Evolutionary conservation across 495 filamentous ascomycete species (phyloP), one percentile per base, ranked within the genome.

Genomic region (Aspergillus conjunctus): DNA sequence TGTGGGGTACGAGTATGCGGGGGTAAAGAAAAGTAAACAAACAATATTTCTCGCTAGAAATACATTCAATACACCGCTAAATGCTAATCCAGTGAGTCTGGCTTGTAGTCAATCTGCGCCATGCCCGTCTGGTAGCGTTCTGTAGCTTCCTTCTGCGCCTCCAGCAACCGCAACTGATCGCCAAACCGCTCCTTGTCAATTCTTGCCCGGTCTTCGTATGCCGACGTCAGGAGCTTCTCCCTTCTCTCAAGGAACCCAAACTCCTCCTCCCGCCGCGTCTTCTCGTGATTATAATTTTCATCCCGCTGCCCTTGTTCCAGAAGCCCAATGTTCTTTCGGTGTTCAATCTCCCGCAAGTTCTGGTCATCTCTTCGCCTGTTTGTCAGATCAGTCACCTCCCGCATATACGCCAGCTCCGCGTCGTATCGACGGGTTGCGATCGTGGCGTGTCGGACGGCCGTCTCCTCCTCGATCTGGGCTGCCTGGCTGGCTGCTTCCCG

Each of bases 391-490:
- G 57, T 59, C 12, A 59, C 57, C n/a, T 59, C 34, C 9, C 48
- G 57, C 34, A 59, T 59, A 34, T 59, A 59, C 7, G 57, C 57
- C 11, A 59, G 37, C 45, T 60, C 51, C 10, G 58, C 51, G 4
- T 50, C 51, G 18, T 60, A 54, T 26, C 51, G 51, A 6, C 45
- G 50, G 15, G 58, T 37, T 4, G 51, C 51, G 31, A 60, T 46
- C 30, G n/a, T 30, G 33, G 58, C 58, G 12, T 54, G 58, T 10
- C 58, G 51, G 17, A 2, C 20, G 4, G 58, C 58, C 0, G 58
- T 53, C 7, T 54, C 51, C 26, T 54, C 20, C 17, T 60, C 58
- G 18, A 60, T 54, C 18, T 41, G 37, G 11, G 58, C 58, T 0
- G 58, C 54, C 14, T 60, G 41, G 17, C 6, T 49, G 1, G 58